Base-by-base conservation (phyloP, 2,329 filamentous ascomycete species). In the Fusarium beomiforme region DNA sequence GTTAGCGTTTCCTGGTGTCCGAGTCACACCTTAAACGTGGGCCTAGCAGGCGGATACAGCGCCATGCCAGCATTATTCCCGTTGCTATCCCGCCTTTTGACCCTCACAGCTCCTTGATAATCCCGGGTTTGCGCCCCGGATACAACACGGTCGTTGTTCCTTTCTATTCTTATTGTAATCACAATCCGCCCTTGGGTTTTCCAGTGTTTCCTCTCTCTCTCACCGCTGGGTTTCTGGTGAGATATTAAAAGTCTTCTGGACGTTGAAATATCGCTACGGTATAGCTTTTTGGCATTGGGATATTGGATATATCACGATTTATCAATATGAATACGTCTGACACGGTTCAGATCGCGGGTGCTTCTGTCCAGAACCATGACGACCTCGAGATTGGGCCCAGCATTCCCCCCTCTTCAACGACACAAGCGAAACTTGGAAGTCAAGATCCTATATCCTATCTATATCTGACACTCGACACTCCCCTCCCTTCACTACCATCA, bases 381-480 rank as follows among this genome's bases (percentile, higher is more conserved):
- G 66, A 74, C 12, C 67, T 76, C 5, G 74, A 77, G 60, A 73
- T 74, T 39, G 64, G 39, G 4, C 26, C 69, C 24, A 66, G 56
- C 42, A 61, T 31, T 6, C 53, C 55, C 14, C 59, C 69, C 3
- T n/a, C 67, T n/a, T 60, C 64, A 36, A 41, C 44, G 21, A 24
- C 62, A 41, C 69, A 58, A 24, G 42, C 54, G 8, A 67, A 58
- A 39, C 47, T 69, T 29, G 21, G 36, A 37, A 43, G 51, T 21
- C 46, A 75, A 51, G 72, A 74, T n/a, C 73, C 77, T 24, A 82
- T 85, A 61, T 77, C 78, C 13, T 78, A 80, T 55, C 74, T 81
- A 6, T 85, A 85, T 67, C 77, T 86, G 9, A 80, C 81, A 19
- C 84, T 84, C 64, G 74, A 79, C 23, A 83, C 80, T 23, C 51